Evolutionary conservation across 2,329 filamentous ascomycete species (phyloP).

Genomic region (Fusarium nurragi): DNA sequence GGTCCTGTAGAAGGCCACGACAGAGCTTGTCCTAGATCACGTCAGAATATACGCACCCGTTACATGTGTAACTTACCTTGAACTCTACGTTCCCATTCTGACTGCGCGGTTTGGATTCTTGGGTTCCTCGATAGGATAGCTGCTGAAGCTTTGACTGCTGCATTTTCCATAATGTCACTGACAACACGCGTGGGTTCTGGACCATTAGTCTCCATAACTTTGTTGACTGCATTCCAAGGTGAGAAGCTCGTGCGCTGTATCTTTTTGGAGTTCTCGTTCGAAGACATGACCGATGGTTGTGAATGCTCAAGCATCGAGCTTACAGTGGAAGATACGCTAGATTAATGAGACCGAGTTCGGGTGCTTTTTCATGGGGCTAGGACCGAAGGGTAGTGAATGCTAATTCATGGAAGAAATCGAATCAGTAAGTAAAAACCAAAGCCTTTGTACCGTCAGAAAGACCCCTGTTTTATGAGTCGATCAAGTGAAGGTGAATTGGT

Average conservation of each 20-base stretch:
- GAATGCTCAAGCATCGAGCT: conserved; percentile 11
- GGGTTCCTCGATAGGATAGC: conserved; percentile 24
- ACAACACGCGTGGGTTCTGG: conserved; percentile 34
- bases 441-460: neutral
- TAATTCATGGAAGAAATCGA: neutral
- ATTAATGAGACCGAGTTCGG: neutral
- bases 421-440: neutral
- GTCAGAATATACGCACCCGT: conserved; percentile 4
- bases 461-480: neutral
- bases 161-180: conserved; percentile 36
- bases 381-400: neutral
- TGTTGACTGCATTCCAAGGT: conserved; percentile 29
- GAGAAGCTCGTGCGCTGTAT: conserved; percentile 30
- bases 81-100: conserved; percentile 43
- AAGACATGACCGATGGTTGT: conserved; percentile 2
- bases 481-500: conserved; percentile 3
- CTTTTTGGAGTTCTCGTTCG: conserved; percentile 13
- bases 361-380: too few relatives aligned
- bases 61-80: conserved; percentile 3
- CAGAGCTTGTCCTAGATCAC: conserved; percentile 8
- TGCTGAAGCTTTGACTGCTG: conserved; percentile 2
- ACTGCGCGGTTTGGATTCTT: conserved; percentile 45
- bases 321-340: too few relatives aligned
- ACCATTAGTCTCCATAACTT: conserved; percentile 2
- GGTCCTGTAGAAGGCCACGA: conserved; percentile 8